Evolutionary conservation across 2,329 filamentous ascomycete species (phyloP), one percentile per base, ranked within the genome.

Genomic region (Fusarium kyushuense): DNA sequence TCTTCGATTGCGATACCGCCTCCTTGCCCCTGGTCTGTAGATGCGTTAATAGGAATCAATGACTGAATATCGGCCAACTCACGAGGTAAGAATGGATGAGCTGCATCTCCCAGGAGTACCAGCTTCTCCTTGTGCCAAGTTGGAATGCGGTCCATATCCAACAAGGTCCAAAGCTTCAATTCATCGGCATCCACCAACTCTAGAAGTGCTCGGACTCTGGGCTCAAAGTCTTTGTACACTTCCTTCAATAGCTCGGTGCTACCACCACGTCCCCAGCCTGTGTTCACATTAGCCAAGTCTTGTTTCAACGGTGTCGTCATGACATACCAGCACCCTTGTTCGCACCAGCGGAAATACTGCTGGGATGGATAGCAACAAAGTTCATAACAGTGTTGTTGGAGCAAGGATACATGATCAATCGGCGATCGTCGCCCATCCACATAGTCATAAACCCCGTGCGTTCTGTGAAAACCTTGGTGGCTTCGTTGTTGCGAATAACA

Each of bases 1-100:
- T 92, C 90, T 73, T 92, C 90, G 42, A 92, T 90, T 0, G 90
- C 90, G 58, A 86, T 88, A 11, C 84, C 89, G 3, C 66, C 89
- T 14, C 72, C 72, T 43, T 74, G 72, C 10, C 70, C 72, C 32
- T 72, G 72, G 5, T 74, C 60, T 63, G 0, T 12, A 6, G 1
- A 3, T 5, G 6, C 0, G 8, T 63, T 10, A 63, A 51, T 0
- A 5, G 11, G 2, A 10, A 16, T 12, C 0, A 10, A 0, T 14
- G 1, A 14, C 1, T 1, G 0, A 2, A 0, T 0, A 1, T 0
- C 0, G 3, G 1, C 27, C 0, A 0, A 51, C 68, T 38, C 16
- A 70, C 68, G 70, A 6, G 89, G 90, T 1, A 89, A 78, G 70
- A 92, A 91, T 0, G 90, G 89, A 73, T 92, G 90, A 0, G 88